Evolutionary conservation across 352 stramenopile species (phyloP).

Genomic region (Phytophthora sansomeana): DNA sequence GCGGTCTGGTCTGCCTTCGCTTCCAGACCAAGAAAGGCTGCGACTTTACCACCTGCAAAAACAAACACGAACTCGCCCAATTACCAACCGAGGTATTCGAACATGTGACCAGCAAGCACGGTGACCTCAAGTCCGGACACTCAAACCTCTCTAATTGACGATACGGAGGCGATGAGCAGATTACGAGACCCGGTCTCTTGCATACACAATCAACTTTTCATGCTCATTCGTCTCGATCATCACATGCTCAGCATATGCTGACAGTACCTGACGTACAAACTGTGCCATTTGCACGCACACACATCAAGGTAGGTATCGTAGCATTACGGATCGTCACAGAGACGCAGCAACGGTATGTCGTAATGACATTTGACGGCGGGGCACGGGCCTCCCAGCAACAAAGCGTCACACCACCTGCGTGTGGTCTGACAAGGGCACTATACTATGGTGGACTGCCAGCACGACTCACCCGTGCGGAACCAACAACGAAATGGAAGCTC

Average conservation of each 20-base stretch:
- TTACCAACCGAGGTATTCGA: neutral
- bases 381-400: neutral
- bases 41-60: conserved; percentile 4
- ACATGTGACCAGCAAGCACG: conserved; percentile 5
- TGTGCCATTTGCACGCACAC: no score
- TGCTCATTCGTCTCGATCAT: neutral
- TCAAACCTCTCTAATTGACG: neutral
- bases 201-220: no score
- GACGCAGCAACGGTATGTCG: no score
- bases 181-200: no score
- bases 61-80: neutral
- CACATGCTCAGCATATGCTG: neutral
- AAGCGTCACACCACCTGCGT: neutral
- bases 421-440: neutral
- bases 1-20: no score
- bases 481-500: neutral
- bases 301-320: no score
- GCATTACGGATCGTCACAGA: no score
- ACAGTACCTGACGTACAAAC: no score
- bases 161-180: neutral
- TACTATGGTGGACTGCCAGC: neutral
- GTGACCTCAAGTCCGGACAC: neutral
- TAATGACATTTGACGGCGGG: neutral
- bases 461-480: neutral
- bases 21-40: conserved; percentile 6